A percentile compares a stretch with the other conserved stretches of the same genome.
These are phyloP conservation scores for Viola odorata DNA, from an alignment of 345 rosid genomes.

Conservation along the genomic window DNA sequence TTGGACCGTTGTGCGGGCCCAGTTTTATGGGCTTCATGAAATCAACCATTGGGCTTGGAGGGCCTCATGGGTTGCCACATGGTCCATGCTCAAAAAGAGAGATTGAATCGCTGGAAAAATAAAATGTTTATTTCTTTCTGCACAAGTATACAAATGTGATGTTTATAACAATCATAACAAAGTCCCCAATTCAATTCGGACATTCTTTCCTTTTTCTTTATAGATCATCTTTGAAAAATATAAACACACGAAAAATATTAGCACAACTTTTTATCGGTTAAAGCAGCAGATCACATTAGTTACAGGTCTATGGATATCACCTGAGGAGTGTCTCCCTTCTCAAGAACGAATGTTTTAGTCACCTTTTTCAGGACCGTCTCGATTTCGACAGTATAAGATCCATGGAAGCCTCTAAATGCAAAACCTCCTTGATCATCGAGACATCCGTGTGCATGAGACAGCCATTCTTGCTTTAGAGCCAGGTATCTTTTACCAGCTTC, in stretches of 20 bases:
- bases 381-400: slow-evolving; percentile 57
- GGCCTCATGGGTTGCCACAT: no score
- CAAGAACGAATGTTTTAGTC: slow-evolving; percentile 49
- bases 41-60: no score
- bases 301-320: slow-evolving; percentile 46
- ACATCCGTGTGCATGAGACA: slow-evolving; percentile 42
- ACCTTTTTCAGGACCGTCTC: slow-evolving; percentile 34
- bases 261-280: background rate
- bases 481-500: slow-evolving; percentile 73
- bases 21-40: no score
- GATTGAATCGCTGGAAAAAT: no score
- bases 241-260: background rate
- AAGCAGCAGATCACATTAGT: slow-evolving; percentile 3
- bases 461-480: slow-evolving; percentile 71
- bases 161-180: background rate
- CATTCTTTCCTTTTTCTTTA: background rate
- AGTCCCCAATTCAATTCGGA: background rate
- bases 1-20: no score
- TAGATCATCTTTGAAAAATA: background rate
- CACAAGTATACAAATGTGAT: background rate
- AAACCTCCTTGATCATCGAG: slow-evolving; percentile 53
- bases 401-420: slow-evolving; percentile 75
- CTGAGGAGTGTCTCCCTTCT: slow-evolving; percentile 55
- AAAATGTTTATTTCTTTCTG: no score
- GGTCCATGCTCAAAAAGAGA: no score